Conservation (phyloP, 371 early-diverging fungal species). For the Zopfochytrium polystomum region DNA sequence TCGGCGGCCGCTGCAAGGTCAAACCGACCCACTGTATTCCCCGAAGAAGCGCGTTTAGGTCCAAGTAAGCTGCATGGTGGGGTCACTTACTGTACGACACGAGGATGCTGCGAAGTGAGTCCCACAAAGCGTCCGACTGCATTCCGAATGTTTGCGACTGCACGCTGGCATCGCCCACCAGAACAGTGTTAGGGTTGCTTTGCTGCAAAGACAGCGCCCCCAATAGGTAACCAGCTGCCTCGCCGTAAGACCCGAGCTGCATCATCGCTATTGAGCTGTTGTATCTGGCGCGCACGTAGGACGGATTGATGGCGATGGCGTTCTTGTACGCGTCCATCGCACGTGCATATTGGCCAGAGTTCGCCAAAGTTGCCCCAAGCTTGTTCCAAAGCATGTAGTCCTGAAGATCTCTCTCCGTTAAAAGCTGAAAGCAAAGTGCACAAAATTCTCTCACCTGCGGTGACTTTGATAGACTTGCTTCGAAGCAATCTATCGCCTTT, state of each 20-base stretch:
- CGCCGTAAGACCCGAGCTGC: conserved; percentile 79
- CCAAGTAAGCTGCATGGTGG: too few species aligned
- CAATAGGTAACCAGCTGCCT: conserved; percentile 90
- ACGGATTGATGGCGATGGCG: conserved; percentile 90
- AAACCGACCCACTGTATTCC: conserved; percentile 15
- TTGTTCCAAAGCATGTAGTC: conserved; percentile 96
- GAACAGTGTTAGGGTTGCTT: conserved; percentile 23
- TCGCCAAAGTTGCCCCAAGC: conserved; percentile 92
- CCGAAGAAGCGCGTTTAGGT: conserved; percentile 7
- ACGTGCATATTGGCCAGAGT: conserved; percentile 65
- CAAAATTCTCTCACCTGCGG: conserved; percentile 63
- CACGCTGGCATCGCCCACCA: too few species aligned
- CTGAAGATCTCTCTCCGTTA: conserved; percentile 40
- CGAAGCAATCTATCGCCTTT: conserved; percentile 96
- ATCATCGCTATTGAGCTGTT: conserved; percentile 91
- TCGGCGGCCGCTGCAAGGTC: conserved; percentile 25
- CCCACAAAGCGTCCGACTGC: too few species aligned
- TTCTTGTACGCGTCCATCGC: conserved; percentile 91
- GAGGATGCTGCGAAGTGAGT: too few species aligned
- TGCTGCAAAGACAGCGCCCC: conserved; percentile 79
- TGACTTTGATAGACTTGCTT: conserved; percentile 77
- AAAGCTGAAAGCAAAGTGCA: not conserved
- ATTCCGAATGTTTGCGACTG: too few species aligned
- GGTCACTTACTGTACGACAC: too few species aligned
- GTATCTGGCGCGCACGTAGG: conserved; percentile 91